These are phyloP conservation scores for Sporobolomyces pararoseus DNA, from an alignment of 768 basidiomycete species.

Conservation along the genomic window DNA sequence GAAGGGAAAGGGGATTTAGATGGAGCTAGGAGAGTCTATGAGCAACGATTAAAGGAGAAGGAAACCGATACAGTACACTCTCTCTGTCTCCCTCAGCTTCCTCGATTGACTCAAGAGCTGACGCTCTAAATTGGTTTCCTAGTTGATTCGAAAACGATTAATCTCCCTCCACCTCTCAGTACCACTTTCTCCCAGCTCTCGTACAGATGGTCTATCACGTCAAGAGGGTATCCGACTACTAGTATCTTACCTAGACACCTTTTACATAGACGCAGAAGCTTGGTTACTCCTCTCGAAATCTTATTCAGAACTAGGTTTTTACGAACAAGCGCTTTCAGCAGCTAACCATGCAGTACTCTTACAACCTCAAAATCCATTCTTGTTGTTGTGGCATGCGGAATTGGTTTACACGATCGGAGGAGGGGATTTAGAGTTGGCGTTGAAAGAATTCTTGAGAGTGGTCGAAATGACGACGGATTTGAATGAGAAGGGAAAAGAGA, in stretches of 20 bases:
- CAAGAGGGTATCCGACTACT: constrained; percentile 70
- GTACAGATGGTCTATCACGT: constrained; percentile 53
- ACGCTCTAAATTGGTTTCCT: too few species aligned
- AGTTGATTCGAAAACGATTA: constrained; percentile 75
- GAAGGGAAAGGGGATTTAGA: constrained; percentile 64
- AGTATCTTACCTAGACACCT: constrained; percentile 70
- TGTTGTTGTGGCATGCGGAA: constrained; percentile 78
- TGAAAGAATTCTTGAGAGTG: constrained; percentile 72
- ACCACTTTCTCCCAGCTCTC: constrained; percentile 1
- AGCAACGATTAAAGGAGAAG: constrained; percentile 60
- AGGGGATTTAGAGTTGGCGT: constrained; percentile 61
- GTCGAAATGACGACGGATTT: constrained; percentile 62
- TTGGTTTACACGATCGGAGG: constrained; percentile 73
- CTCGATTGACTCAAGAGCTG: neutral
- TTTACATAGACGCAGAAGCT: constrained; percentile 80
- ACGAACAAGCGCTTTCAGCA: constrained; percentile 63
- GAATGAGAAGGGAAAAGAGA: constrained; percentile 45
- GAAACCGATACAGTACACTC: constrained; percentile 62
- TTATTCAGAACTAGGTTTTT: constrained; percentile 72
- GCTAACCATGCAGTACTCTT: constrained; percentile 77
- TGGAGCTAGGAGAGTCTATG: constrained; percentile 63
- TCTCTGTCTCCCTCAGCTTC: constrained; percentile 46
- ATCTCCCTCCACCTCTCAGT: constrained; percentile 64
- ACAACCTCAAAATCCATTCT: constrained; percentile 79
- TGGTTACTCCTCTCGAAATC: constrained; percentile 83